Conservation (phyloP, 208 protist species). For the Wallacemonas rigidus region DNA sequence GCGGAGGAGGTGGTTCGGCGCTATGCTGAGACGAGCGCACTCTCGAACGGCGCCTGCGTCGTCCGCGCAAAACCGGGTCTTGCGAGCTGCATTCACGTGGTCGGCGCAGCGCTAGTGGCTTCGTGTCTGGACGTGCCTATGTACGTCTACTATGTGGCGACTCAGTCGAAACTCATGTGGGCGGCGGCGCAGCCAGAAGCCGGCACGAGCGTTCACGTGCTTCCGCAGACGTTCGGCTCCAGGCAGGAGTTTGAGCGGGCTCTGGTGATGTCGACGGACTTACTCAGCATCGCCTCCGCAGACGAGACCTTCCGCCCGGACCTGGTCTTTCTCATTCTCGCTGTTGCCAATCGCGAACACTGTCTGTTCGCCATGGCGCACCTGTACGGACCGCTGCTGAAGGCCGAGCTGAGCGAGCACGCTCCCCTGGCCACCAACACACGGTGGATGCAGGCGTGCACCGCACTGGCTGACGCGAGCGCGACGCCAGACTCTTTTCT, state of each 20-base stretch:
- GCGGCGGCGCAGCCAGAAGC: conserved; percentile 9
- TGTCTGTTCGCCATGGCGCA: conserved; percentile 45
- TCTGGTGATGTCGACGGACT: conserved; percentile 64
- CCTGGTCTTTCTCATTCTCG: conserved; percentile 50
- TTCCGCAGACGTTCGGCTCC: conserved; percentile 31
- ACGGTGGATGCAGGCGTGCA: conserved; percentile 40
- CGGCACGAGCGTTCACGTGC: conserved; percentile 33
- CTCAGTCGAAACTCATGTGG: conserved; percentile 27
- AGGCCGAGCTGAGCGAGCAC: conserved; percentile 23
- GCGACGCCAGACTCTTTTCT: not conserved
- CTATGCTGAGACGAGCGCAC: conserved; percentile 47
- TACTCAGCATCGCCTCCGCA: conserved; percentile 52
- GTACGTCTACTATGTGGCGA: conserved; percentile 32
- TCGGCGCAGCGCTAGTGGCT: conserved; percentile 61
- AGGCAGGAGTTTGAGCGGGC: conserved; percentile 57
- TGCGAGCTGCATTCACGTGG: conserved; percentile 51
- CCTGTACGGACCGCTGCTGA: conserved; percentile 50
- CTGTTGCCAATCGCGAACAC: conserved; percentile 38
- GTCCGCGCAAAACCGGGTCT: conserved; percentile 33
- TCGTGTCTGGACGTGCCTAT: conserved; percentile 69
- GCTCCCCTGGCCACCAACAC: conserved; percentile 45
- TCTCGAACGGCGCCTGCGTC: conserved; percentile 57
- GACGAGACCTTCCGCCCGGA: conserved; percentile 37
- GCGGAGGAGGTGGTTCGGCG: conserved; percentile 68
- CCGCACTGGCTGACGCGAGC: not conserved